A percentile compares a stretch with the other conserved stretches of the same genome.
phyloP scores from a whole-genome alignment of 2,329 filamentous ascomycete species.

The Cordyceps tenuipes region DNA sequence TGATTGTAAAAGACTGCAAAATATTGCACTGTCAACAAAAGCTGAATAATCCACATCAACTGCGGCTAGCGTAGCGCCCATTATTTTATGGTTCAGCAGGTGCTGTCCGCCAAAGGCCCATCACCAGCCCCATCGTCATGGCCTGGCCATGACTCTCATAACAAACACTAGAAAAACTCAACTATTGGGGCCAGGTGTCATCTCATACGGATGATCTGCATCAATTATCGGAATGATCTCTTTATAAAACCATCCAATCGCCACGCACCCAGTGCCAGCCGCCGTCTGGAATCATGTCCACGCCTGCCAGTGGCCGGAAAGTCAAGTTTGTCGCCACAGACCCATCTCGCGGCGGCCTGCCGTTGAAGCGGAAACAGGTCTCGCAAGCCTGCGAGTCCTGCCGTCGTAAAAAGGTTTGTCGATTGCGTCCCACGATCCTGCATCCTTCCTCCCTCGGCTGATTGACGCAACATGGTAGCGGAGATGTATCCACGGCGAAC shows the following conservation, averaged over 20 bases:
- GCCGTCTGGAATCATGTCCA: constrained; percentile 4
- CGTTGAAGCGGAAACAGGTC: constrained; percentile 52
- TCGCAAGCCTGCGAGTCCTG: constrained; percentile 49
- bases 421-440: background rate
- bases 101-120: background rate
- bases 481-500: constrained; percentile 35
- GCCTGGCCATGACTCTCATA: background rate
- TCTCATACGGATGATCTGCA: background rate
- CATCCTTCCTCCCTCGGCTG: background rate
- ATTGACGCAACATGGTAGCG: constrained; percentile 23
- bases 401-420: constrained; percentile 44
- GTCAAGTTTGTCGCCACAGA: constrained; percentile 53
- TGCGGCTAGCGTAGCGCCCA: background rate
- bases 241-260: background rate
- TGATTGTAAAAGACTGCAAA: background rate
- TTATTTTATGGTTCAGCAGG: background rate
- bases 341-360: constrained; percentile 38
- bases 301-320: constrained; percentile 14
- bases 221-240: background rate
- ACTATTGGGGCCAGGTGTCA: background rate
- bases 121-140: constrained; percentile 2
- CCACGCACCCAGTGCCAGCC: background rate
- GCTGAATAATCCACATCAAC: constrained; percentile 4
- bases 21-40: background rate
- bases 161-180: background rate